Evolutionary conservation across 352 stramenopile species (phyloP), one percentile per base, ranked within the genome.

Genomic region (Pythium sukuiense): DNA sequence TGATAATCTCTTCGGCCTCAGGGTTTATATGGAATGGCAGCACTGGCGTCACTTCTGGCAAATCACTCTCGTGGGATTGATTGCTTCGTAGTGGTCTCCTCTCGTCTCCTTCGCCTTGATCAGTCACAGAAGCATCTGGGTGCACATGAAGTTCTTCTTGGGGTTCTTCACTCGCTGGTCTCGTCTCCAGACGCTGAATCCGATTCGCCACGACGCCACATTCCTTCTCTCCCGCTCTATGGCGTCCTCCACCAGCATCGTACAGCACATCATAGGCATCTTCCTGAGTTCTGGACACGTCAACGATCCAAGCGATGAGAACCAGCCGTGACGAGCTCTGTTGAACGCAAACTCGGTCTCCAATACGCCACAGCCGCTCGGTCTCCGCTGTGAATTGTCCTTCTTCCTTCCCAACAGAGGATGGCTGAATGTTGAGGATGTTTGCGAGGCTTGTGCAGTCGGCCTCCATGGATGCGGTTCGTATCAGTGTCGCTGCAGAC

Each of bases 301-400:
- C 39, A 11, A 63, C 43, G 8, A 63, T 30, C 57, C 41, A 55
- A 8, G 24, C 57, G 14, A 54, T 5, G 6, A 52, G 45, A 13
- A n/a, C 8, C 55, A 14, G 27, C 32, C 16, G 13, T 27, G n/a
- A 33, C 14, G 33, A 16, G 24, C 8, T 27, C 33, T 37, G 57
- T 8, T 20, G 14, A 16, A 63, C 57, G 8, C 30, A 26, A 11
- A 63, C 57, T n/a, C 57, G 57, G 43, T 63, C 57, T 43, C 41
- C 57, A n/a, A 62, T 45, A 29, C 55, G 55, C 35, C 13, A 41
- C 20, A 5, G n/a, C 13, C 20, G 55, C 37, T 6, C 12, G 3
- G 39, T n/a, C 53, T 52, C 35, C 20, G 37, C 37, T 18, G 33
- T n/a, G 24, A 26, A 4, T 14, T 53, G 24, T 13, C 26, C n/a